Evolutionary conservation across 441 rosid genomes (phyloP).

Genomic region (Pelargonium cotyledonis): DNA sequence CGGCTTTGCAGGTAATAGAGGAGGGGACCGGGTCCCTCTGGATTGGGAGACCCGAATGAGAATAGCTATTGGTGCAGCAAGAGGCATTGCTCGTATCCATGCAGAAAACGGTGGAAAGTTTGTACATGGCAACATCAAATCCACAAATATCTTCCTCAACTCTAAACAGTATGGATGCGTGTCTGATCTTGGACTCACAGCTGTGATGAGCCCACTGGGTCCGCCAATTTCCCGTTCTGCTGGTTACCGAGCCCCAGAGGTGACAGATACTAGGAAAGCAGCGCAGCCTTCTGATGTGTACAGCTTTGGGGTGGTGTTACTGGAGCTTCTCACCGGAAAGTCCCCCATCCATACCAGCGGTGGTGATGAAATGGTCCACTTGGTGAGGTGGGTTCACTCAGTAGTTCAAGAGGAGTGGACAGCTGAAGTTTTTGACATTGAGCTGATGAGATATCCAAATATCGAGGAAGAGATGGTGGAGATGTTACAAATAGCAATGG

Average conservation of each 20-base stretch:
- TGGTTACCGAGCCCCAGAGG: slow-evolving; percentile 66
- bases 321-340: slow-evolving; percentile 69
- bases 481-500: slow-evolving; percentile 71
- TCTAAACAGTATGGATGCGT: slow-evolving; percentile 49
- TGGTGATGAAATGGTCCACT: slow-evolving; percentile 54
- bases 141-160: slow-evolving; percentile 49
- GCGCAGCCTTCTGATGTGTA: slow-evolving; percentile 56
- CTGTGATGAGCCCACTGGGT: not conserved
- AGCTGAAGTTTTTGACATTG: slow-evolving; percentile 67
- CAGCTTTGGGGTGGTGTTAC: slow-evolving; percentile 61
- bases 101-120: slow-evolving; percentile 30
- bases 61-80: slow-evolving; percentile 59
- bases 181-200: slow-evolving; percentile 53
- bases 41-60: slow-evolving; percentile 55
- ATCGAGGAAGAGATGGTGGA: slow-evolving; percentile 73
- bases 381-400: slow-evolving; percentile 74
- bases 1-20: slow-evolving; percentile 39
- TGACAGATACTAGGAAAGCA: slow-evolving; percentile 46
- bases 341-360: slow-evolving; percentile 47
- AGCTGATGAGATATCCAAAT: slow-evolving; percentile 47
- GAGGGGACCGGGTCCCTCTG: slow-evolving; percentile 49
- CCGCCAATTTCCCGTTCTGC: slow-evolving; percentile 29
- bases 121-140: slow-evolving; percentile 65
- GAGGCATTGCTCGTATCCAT: slow-evolving; percentile 49
- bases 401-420: slow-evolving; percentile 81